Percentiles rank a stretch among this genome's conserved stretches.
Evolutionary conservation across 2,329 filamentous ascomycete species (phyloP).

Genomic region (Claviceps sp.): DNA sequence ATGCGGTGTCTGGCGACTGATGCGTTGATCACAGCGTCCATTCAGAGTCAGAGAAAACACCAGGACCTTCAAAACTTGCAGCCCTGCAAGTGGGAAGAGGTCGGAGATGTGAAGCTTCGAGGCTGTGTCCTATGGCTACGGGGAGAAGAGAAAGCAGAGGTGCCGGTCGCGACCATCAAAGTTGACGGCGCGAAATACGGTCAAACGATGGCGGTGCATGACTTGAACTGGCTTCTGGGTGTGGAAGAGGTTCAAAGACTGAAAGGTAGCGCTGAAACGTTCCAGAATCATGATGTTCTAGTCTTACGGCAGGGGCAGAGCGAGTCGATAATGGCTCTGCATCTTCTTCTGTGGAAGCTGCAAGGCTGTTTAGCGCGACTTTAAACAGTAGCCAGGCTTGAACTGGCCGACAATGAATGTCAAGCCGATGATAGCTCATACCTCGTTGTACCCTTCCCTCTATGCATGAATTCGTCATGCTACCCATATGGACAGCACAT

Average conservation of each 20-base stretch:
- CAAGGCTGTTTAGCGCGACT: conserved; percentile 35
- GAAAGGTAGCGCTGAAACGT: conserved; percentile 17
- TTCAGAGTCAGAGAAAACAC: conserved; percentile 1
- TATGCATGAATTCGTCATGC: not conserved
- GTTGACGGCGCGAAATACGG: conserved; percentile 20
- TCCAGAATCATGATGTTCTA: conserved; percentile 25
- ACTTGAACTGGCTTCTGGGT: conserved; percentile 38
- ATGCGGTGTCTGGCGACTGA: conserved; percentile 34
- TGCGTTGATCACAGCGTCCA: conserved; percentile 22
- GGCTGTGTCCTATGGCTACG: conserved; percentile 33
- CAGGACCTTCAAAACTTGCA: conserved; percentile 23
- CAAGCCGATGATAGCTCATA: not conserved
- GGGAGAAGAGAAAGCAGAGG: conserved; percentile 9
- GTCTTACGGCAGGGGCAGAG: conserved; percentile 27
- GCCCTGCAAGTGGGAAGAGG: conserved; percentile 31
- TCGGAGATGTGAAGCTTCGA: conserved; percentile 23
- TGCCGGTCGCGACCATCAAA: conserved; percentile 32
- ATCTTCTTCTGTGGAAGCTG: conserved; percentile 42
- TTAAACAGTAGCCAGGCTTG: not conserved
- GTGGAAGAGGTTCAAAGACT: conserved; percentile 28
- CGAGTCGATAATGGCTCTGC: conserved; percentile 27
- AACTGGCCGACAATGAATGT: not conserved
- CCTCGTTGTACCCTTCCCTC: not conserved
- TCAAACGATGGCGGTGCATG: conserved; percentile 35
- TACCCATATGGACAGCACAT: no score